Evolutionary conservation across 208 protist genomes (phyloP), one percentile per base, ranked within the genome.

Genomic region (Trypanosoma boissoni): DNA sequence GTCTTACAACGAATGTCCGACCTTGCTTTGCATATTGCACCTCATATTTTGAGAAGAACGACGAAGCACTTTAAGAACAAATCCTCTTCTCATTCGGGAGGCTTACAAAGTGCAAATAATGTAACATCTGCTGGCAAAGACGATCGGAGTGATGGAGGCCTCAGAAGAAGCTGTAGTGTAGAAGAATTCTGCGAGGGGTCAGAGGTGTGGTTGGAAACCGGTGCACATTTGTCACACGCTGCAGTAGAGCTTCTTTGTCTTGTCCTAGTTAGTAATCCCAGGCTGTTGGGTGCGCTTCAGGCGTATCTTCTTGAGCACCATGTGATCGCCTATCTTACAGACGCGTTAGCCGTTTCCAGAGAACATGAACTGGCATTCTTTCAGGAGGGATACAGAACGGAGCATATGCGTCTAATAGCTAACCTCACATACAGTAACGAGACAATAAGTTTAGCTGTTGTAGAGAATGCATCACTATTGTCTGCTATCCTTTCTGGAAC

Each of bases 121-220:
- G 49, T 8, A 43, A 18, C 7, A 36, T 58, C 20, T 28, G 31
- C 8, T 20, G n/a, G 10, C 16, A n/a, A 32, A 41, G 37, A 57
- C 20, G 12, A 10, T 18, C 36, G 5, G 42, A 14, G 20, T 21
- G 34, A 3, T 53, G 45, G 20, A 14, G 48, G 18, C 26, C 39
- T 87, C 37, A 54, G 76, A 21, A 74, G 76, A 16, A 78, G 59
- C 36, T 88, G 84, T 51, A 94, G 88, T 58, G 84, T 91, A 2
- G 88, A 86, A 48, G 88, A 94, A 50, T 83, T 91, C 49, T 60
- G 76, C 12, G 81, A 87, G 50, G 83, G 81, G n/a, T 83, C 80
- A 36, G 50, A 76, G 10, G 68, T 58, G n/a, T 90, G 88, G 88
- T 51, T 91, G 21, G 84, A 90, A 60, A 78, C 57, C 12, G 81